phyloP scores from a whole-genome alignment of 1,284 basidiomycete genomes.

The Boletellus deceptivus region DNA sequence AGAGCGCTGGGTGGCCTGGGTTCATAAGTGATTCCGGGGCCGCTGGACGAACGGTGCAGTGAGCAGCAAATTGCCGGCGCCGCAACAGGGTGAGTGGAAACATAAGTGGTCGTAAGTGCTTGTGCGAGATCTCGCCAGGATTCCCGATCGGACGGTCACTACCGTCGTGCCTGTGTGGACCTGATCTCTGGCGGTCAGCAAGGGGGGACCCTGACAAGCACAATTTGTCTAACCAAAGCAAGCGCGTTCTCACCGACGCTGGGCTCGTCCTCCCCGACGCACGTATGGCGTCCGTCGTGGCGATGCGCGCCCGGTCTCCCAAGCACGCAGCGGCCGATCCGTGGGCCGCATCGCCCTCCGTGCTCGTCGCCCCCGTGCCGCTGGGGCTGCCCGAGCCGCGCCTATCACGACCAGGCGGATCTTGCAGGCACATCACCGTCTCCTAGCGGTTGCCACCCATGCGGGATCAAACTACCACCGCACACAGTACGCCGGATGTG shows the following conservation, averaged over 20 bases:
- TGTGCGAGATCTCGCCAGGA: conserved; percentile 31
- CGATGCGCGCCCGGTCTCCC: conserved; percentile 26
- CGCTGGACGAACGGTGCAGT: conserved; percentile 28
- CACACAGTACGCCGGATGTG: conserved; percentile 4
- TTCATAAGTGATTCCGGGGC: conserved; percentile 36
- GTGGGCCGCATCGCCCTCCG: no score
- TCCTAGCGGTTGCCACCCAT: background rate
- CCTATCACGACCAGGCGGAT: conserved; percentile 15
- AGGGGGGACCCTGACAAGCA: conserved; percentile 28
- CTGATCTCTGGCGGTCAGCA: conserved; percentile 24
- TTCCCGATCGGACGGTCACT: conserved; percentile 28
- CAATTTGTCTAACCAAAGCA: conserved; percentile 33
- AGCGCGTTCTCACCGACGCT: conserved; percentile 19
- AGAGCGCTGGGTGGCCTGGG: conserved; percentile 15
- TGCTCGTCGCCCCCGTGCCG: no score
- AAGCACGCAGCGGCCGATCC: background rate
- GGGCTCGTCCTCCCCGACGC: conserved; percentile 12
- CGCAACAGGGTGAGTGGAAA: conserved; percentile 30
- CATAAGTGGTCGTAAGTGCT: conserved; percentile 29
- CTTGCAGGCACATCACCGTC: conserved; percentile 12
- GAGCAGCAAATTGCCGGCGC: conserved; percentile 33
- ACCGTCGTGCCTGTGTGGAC: conserved; percentile 31
- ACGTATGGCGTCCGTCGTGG: conserved; percentile 22
- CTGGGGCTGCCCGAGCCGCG: conserved; percentile 5
- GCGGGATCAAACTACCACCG: background rate